A percentile compares a stretch with the other conserved stretches of the same genome.
Evolutionary conservation across 2,329 filamentous ascomycete genomes (phyloP).

Genomic region (Macrophomina phaseolina): DNA sequence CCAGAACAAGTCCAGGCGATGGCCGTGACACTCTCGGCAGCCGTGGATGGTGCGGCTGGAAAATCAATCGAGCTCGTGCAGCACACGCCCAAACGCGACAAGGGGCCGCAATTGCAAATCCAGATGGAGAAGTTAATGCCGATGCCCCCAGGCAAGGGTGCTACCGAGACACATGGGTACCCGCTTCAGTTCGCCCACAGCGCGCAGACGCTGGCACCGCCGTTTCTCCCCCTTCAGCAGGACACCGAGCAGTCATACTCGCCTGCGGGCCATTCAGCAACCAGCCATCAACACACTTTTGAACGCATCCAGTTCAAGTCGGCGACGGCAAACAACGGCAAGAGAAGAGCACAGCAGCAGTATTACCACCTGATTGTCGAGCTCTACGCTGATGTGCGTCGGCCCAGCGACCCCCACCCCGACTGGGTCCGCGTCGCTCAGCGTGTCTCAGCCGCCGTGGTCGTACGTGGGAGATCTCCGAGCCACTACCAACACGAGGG

Average conservation of each 20-base stretch:
- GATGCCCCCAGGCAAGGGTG: slow-evolving; percentile 60
- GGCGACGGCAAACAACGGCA: slow-evolving; percentile 92
- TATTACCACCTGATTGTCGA: slow-evolving; percentile 92
- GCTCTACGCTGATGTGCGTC: slow-evolving; percentile 47
- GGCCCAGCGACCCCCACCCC: slow-evolving; percentile 36
- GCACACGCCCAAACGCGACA: slow-evolving; percentile 90
- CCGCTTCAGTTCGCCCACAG: slow-evolving; percentile 47
- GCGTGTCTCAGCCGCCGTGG: slow-evolving; percentile 44
- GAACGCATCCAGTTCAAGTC: slow-evolving; percentile 95
- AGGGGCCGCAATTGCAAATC: slow-evolving; percentile 76
- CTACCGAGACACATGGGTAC: slow-evolving; percentile 47
- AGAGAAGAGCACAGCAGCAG: slow-evolving; percentile 86
- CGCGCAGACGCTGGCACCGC: slow-evolving; percentile 40
- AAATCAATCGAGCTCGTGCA: slow-evolving; percentile 86
- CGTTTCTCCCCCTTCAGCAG: slow-evolving; percentile 51
- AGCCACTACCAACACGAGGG: slow-evolving; percentile 55
- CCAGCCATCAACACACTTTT: slow-evolving; percentile 65
- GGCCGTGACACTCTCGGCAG: slow-evolving; percentile 83
- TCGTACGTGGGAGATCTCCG: slow-evolving; percentile 48
- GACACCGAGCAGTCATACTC: slow-evolving; percentile 38
- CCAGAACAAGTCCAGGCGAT: slow-evolving; percentile 72
- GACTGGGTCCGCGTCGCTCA: slow-evolving; percentile 46
- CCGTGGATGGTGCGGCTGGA: slow-evolving; percentile 75
- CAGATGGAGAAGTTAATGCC: slow-evolving; percentile 74
- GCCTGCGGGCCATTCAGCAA: slow-evolving; percentile 41